These are phyloP conservation scores for Hyphopichia burtonii DNA, from an alignment of 1,139 yeast species.

Conservation along the genomic window DNA sequence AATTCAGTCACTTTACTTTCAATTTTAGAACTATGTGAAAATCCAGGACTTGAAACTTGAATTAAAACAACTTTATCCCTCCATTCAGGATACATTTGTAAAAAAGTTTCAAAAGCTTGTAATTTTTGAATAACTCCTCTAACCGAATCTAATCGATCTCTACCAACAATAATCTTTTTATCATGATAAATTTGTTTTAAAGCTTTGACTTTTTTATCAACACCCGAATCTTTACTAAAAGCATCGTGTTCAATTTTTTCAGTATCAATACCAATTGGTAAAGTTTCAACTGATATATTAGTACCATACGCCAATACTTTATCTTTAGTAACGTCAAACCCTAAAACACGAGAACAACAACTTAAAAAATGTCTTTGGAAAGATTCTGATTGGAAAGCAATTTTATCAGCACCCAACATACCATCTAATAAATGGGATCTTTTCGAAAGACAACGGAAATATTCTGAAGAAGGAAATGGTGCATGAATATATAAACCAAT, in stretches of 20 bases:
- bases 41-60: constrained; percentile 87
- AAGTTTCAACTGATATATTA: constrained; percentile 66
- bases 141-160: constrained; percentile 78
- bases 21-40: constrained; percentile 53
- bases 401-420: constrained; percentile 81
- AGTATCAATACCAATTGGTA: constrained; percentile 87
- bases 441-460: constrained; percentile 83
- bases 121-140: constrained; percentile 82
- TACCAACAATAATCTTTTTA: constrained; percentile 76
- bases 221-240: constrained; percentile 26
- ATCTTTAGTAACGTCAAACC: constrained; percentile 60
- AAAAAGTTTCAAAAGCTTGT: constrained; percentile 77
- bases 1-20: constrained; percentile 81
- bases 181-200: constrained; percentile 69
- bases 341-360: constrained; percentile 80
- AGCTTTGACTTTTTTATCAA: constrained; percentile 42
- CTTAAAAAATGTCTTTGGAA: constrained; percentile 90
- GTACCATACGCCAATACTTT: constrained; percentile 75
- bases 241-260: constrained; percentile 60
- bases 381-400: constrained; percentile 82
- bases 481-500: constrained; percentile 85
- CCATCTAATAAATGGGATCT: constrained; percentile 84
- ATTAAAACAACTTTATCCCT: constrained; percentile 81
- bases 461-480: constrained; percentile 96
- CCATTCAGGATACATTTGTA: constrained; percentile 92